phyloP scores from a whole-genome alignment of 106 monocot genomes.

The Dioscorea alata region DNA sequence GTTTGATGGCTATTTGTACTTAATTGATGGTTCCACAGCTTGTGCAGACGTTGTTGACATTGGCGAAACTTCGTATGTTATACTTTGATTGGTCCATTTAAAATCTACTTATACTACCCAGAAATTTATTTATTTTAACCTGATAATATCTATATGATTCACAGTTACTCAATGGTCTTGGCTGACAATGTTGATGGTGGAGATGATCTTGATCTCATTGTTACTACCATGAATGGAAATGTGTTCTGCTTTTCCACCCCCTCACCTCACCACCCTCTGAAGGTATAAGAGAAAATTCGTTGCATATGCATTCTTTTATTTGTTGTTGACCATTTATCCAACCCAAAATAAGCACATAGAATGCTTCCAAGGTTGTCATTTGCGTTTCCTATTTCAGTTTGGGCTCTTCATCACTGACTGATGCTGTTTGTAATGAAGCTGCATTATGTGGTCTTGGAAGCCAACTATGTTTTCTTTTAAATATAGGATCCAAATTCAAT shows the following conservation, averaged over 20 bases:
- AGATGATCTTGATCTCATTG: constrained; percentile 97
- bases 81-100: neutral
- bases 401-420: too few relatives aligned
- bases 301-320: neutral
- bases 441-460: too few relatives aligned
- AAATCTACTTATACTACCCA: too few relatives aligned
- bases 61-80: constrained; percentile 89
- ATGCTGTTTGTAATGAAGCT: too few relatives aligned
- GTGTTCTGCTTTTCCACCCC: constrained; percentile 95
- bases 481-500: too few relatives aligned
- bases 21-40: constrained; percentile 90
- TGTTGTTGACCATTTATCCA: too few relatives aligned
- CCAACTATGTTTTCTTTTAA: too few relatives aligned
- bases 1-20: constrained; percentile 96
- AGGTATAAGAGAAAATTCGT: constrained; percentile 39
- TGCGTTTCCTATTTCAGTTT: neutral
- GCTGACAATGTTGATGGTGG: constrained; percentile 99
- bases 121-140: too few relatives aligned
- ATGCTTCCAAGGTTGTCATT: neutral
- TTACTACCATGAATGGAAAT: constrained; percentile 99
- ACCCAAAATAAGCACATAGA: too few relatives aligned
- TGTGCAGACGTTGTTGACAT: constrained; percentile 98
- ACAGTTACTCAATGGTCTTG: constrained; percentile 90
- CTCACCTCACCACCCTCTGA: constrained; percentile 81
- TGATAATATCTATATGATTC: constrained; percentile 8